These are phyloP conservation scores for Francoa sonchifolia DNA, from an alignment of 441 rosid species.

Conservation along the genomic window DNA sequence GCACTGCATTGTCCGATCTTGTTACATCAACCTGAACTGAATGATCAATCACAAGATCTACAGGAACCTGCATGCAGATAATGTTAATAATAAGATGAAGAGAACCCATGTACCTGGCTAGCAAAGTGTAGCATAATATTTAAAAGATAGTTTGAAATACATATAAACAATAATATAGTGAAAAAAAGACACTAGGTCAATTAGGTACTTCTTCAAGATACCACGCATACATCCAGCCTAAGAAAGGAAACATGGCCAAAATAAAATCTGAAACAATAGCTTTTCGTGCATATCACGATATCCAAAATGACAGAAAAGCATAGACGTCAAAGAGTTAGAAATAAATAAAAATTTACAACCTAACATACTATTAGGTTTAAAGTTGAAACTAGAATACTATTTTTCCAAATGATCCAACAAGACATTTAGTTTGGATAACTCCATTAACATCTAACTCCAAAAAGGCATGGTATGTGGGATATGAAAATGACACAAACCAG, in stretches of 20 bases:
- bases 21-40: slow-evolving; percentile 98
- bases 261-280: no score
- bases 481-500: slow-evolving; percentile 33
- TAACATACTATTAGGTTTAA: not conserved
- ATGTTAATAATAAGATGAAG: not conserved
- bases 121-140: not conserved
- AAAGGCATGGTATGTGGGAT: slow-evolving; percentile 1
- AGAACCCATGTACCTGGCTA: not conserved
- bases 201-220: no score
- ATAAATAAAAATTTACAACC: not conserved
- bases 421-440: no score
- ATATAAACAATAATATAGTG: no score
- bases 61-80: slow-evolving; percentile 64
- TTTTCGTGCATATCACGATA: no score
- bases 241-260: no score
- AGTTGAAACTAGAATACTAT: slow-evolving; percentile 1
- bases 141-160: not conserved
- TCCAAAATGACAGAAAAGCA: no score
- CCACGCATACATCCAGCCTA: no score
- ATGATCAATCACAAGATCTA: slow-evolving; percentile 94
- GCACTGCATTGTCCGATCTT: slow-evolving; percentile 87
- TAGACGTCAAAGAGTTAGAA: no score
- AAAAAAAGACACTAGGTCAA: no score
- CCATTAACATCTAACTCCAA: not conserved
- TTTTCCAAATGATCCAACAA: no score